phyloP scores from a whole-genome alignment of 1,284 basidiomycete genomes.

The Trichosporon faecale region DNA sequence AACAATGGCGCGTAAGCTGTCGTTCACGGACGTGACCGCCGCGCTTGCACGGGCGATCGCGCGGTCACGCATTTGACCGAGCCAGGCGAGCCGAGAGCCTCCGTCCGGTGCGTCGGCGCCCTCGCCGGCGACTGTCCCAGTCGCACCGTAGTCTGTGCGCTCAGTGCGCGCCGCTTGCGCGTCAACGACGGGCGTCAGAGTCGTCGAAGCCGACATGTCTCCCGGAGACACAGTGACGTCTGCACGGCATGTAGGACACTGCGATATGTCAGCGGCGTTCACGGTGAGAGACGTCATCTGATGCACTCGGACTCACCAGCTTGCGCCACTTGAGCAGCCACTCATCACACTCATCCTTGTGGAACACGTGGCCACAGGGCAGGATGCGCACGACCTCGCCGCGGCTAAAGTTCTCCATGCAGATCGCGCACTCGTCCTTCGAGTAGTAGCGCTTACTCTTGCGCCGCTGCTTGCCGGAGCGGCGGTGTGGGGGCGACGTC shows the following conservation, averaged over 20 bases:
- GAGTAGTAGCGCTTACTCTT: slow-evolving; percentile 44
- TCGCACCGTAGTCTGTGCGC: slow-evolving; percentile 12
- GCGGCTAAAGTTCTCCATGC: slow-evolving; percentile 74
- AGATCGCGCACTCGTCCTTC: slow-evolving; percentile 77
- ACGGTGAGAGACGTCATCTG: background rate
- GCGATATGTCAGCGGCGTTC: slow-evolving; percentile 12
- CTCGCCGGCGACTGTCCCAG: background rate
- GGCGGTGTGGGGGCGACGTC: background rate
- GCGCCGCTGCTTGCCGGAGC: slow-evolving; percentile 21
- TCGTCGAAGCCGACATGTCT: slow-evolving; percentile 23
- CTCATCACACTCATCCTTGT: slow-evolving; percentile 72
- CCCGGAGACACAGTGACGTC: slow-evolving; percentile 68
- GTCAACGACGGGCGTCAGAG: slow-evolving; percentile 25
- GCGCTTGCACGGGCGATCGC: slow-evolving; percentile 10
- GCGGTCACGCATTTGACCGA: background rate
- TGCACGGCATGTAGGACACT: slow-evolving; percentile 86
- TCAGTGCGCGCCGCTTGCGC: slow-evolving; percentile 1
- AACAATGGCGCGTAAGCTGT: slow-evolving; percentile 12
- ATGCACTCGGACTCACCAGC: slow-evolving; percentile 68
- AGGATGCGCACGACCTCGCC: slow-evolving; percentile 83
- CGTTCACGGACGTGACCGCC: slow-evolving; percentile 7
- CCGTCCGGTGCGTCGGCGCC: background rate
- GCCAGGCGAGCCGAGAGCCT: slow-evolving; percentile 12
- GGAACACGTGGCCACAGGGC: slow-evolving; percentile 78
- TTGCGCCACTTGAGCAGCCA: slow-evolving; percentile 89